These are phyloP conservation scores for Tuber calosporum DNA, from an alignment of 495 filamentous ascomycete genomes.

Conservation along the genomic window DNA sequence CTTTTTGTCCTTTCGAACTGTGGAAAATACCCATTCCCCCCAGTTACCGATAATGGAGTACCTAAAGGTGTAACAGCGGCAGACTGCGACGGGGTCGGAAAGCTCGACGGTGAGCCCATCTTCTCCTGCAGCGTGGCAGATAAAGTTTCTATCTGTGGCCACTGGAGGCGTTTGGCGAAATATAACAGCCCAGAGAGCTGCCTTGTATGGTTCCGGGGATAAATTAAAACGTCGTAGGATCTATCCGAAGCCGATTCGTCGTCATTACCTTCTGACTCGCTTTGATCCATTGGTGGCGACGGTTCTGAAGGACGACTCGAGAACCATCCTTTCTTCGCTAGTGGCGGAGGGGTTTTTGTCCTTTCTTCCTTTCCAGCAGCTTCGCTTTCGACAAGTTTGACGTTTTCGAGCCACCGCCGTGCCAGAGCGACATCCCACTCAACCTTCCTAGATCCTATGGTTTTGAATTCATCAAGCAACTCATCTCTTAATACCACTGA, in stretches of 20 bases:
- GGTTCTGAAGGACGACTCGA: slow-evolving; percentile 39
- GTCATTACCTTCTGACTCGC: slow-evolving; percentile 11
- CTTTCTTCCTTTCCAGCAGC: slow-evolving; percentile 43
- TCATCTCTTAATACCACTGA: slow-evolving; percentile 53
- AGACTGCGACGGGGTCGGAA: slow-evolving; percentile 31
- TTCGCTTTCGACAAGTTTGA: slow-evolving; percentile 49
- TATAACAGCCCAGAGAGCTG: slow-evolving; percentile 53
- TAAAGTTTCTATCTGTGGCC: slow-evolving; percentile 46
- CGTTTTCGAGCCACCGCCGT: slow-evolving; percentile 68
- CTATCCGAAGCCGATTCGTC: slow-evolving; percentile 45
- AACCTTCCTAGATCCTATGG: slow-evolving; percentile 58
- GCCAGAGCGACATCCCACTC: slow-evolving; percentile 76
- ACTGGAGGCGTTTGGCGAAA: slow-evolving; percentile 53
- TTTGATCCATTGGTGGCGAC: slow-evolving; percentile 39
- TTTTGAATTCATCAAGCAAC: slow-evolving; percentile 53
- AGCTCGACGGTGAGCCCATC: slow-evolving; percentile 37
- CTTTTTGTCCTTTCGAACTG: slow-evolving; percentile 21
- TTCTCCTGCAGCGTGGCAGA: slow-evolving; percentile 30
- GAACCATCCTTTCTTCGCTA: slow-evolving; percentile 37
- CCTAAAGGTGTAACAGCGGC: slow-evolving; percentile 45
- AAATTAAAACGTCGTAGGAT: slow-evolving; percentile 44
- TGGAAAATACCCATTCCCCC: slow-evolving; percentile 41
- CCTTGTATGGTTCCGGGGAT: slow-evolving; percentile 40
- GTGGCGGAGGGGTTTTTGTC: slow-evolving; percentile 41
- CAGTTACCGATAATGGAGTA: slow-evolving; percentile 43